A percentile compares a stretch with the other conserved stretches of the same genome.
Evolutionary conservation across 305 asterid genomes (phyloP).

Genomic region (Solanum hybrid): DNA sequence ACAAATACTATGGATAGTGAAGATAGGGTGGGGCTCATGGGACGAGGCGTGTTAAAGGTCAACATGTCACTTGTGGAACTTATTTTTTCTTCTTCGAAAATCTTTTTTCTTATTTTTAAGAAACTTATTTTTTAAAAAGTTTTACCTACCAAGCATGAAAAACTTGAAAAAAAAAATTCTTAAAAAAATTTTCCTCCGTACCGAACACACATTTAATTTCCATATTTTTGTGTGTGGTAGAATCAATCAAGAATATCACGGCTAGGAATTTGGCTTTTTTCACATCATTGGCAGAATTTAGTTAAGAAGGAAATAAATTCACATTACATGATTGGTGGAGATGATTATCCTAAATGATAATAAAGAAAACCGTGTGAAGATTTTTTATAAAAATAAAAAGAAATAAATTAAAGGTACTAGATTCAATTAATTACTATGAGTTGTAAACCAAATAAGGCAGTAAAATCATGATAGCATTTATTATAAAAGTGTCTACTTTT

Average conservation of each 20-base stretch:
- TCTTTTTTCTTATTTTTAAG: neutral
- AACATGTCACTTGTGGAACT: neutral
- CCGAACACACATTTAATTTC: neutral
- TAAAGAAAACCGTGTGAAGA: neutral
- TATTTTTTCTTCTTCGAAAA: neutral
- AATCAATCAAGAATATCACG: conserved; percentile 1
- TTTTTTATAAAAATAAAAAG: neutral
- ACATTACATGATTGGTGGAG: conserved; percentile 6
- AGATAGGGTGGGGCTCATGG: neutral
- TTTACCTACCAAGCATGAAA: neutral
- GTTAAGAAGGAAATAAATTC: neutral
- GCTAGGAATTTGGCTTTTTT: conserved; percentile 2
- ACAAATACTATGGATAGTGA: neutral
- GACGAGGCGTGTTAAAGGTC: neutral
- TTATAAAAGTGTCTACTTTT: conserved; percentile 2
- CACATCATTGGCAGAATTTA: neutral
- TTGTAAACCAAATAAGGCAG: conserved; percentile 1
- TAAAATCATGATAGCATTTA: conserved; percentile 2
- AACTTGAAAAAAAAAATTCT: neutral
- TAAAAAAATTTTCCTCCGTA: neutral
- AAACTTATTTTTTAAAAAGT: neutral
- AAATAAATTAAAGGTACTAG: neutral
- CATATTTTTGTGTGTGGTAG: neutral
- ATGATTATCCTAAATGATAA: neutral
- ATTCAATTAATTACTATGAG: neutral